Percentiles rank a stretch among this genome's conserved stretches.
phyloP scores from a whole-genome alignment of 2,329 filamentous ascomycete genomes.

The Penicillium sp. region DNA sequence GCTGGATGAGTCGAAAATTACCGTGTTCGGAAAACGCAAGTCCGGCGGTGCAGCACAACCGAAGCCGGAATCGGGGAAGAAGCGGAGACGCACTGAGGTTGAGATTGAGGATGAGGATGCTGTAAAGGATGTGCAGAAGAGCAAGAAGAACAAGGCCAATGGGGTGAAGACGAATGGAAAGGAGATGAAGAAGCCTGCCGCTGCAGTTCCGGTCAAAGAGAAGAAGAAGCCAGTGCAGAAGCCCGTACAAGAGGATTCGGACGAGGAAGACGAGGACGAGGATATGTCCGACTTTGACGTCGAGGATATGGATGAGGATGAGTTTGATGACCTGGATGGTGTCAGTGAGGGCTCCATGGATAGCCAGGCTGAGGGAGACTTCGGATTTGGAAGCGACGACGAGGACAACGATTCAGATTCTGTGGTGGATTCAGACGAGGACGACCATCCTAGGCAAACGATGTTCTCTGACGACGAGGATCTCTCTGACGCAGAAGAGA shows the following conservation, averaged over 20 bases:
- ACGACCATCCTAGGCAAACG: slow-evolving; percentile 60
- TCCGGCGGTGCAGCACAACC: slow-evolving; percentile 68
- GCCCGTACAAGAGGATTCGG: slow-evolving; percentile 41
- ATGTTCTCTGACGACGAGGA: slow-evolving; percentile 97
- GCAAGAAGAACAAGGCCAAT: slow-evolving; percentile 47
- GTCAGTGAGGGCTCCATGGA: slow-evolving; percentile 52
- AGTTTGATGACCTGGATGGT: slow-evolving; percentile 51
- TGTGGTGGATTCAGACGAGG: slow-evolving; percentile 74
- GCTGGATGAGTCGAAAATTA: slow-evolving; percentile 73
- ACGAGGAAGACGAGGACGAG: slow-evolving; percentile 47
- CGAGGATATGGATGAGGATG: slow-evolving; percentile 50
- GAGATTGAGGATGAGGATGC: slow-evolving; percentile 50
- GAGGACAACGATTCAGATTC: slow-evolving; percentile 60
- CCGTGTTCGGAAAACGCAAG: slow-evolving; percentile 77
- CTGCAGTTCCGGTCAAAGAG: slow-evolving; percentile 19
- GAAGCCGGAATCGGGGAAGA: slow-evolving; percentile 63
- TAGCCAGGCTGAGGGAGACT: slow-evolving; percentile 49
- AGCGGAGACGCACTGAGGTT: slow-evolving; percentile 62
- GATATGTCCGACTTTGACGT: slow-evolving; percentile 41
- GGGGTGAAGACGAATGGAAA: slow-evolving; percentile 32
- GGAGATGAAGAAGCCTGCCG: slow-evolving; percentile 11
- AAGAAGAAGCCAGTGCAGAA: slow-evolving; percentile 45
- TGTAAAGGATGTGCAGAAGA: slow-evolving; percentile 44
- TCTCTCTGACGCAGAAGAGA: slow-evolving; percentile 84
- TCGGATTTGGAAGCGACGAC: slow-evolving; percentile 62